Evolutionary conservation across 805 yeast genomes (phyloP).

Genomic region (Myxozyma melibiosi): DNA sequence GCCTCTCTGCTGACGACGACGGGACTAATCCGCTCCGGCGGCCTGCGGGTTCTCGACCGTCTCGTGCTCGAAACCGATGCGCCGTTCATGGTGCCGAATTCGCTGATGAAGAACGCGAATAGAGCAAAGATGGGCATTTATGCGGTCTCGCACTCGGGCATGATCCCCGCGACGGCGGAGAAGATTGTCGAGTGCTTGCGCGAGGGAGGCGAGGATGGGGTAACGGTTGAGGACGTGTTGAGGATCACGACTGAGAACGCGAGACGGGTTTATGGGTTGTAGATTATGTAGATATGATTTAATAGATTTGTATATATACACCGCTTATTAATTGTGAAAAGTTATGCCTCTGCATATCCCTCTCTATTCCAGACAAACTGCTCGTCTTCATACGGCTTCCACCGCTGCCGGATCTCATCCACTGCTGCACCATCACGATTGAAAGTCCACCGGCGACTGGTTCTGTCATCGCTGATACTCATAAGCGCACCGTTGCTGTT

Average conservation of each 20-base stretch:
- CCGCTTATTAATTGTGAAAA: no score
- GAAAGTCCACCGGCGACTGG: slow-evolving; percentile 20
- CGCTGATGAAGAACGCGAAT: background rate
- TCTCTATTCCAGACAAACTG: background rate
- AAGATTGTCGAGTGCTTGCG: slow-evolving; percentile 21
- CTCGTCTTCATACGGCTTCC: slow-evolving; percentile 9
- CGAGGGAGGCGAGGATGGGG: slow-evolving; percentile 8
- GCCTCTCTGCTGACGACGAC: slow-evolving; percentile 24
- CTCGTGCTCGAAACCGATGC: slow-evolving; percentile 28
- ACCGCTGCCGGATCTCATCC: slow-evolving; percentile 9
- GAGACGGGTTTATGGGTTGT: slow-evolving; percentile 15
- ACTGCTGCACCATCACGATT: slow-evolving; percentile 6
- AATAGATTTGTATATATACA: background rate
- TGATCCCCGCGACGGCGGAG: slow-evolving; percentile 27
- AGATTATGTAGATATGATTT: background rate
- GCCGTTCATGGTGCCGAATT: slow-evolving; percentile 27
- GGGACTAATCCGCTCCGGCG: slow-evolving; percentile 12
- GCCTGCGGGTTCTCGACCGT: slow-evolving; percentile 10
- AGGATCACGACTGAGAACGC: slow-evolving; percentile 21
- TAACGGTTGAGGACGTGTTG: slow-evolving; percentile 15
- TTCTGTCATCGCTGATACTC: slow-evolving; percentile 24
- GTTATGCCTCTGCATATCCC: slow-evolving; percentile 12
- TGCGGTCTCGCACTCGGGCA: slow-evolving; percentile 28
- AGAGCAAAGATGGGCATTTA: slow-evolving; percentile 7
- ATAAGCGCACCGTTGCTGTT: slow-evolving; percentile 14